Conservation (phyloP, 202 grass and related monocot species). For the Hordeum pubiflorum region DNA sequence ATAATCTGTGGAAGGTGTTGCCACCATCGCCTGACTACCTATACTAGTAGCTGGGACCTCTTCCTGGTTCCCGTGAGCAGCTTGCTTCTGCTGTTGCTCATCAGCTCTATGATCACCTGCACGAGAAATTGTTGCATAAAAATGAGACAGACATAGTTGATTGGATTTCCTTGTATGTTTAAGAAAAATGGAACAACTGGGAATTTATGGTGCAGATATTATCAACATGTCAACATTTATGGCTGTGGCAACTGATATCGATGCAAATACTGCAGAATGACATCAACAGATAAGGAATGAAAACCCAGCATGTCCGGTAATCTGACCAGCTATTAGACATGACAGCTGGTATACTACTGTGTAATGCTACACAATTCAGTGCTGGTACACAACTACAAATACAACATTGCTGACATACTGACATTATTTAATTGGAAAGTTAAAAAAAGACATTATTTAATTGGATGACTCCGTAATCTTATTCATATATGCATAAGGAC, state of each 20-base stretch:
- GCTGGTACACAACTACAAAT: not conserved
- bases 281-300: not conserved
- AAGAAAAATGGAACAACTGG: not conserved
- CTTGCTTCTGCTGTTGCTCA: slow-evolving; percentile 43
- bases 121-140: not conserved
- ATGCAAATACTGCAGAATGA: not conserved
- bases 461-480: not conserved
- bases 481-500: not conserved
- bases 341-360: not conserved
- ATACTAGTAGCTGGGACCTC: slow-evolving; percentile 35
- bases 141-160: not conserved
- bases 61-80: slow-evolving; percentile 38
- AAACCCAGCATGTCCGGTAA: not conserved
- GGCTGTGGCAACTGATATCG: not conserved
- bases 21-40: slow-evolving; percentile 45
- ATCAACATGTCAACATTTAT: not conserved
- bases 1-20: slow-evolving; percentile 45
- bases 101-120: slow-evolving; percentile 40
- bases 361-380: not conserved
- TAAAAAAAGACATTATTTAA: not conserved
- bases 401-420: not conserved
- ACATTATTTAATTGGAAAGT: not conserved
- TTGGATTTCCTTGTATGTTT: not conserved
- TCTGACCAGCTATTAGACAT: not conserved
- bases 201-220: not conserved